Percentiles rank a stretch among this genome's conserved stretches.
Evolutionary conservation across 2,329 filamentous ascomycete species (phyloP).

Genomic region (Penicillium verrucosum): DNA sequence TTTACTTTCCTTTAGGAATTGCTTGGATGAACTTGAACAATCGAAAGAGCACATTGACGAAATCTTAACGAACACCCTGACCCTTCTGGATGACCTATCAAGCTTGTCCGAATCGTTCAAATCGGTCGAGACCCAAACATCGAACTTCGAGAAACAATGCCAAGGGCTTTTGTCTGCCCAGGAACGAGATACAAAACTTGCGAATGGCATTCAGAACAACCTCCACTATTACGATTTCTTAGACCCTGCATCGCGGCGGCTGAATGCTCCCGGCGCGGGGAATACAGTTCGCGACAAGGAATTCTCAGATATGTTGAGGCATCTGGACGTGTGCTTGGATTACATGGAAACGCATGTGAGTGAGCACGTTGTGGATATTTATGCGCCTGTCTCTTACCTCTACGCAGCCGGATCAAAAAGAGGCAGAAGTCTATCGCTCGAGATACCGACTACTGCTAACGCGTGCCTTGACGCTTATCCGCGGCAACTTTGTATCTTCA

Average conservation of each 20-base stretch:
- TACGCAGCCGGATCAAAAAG: slow-evolving; percentile 71
- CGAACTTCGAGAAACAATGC: slow-evolving; percentile 88
- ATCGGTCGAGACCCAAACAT: slow-evolving; percentile 82
- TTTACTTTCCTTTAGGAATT: slow-evolving; percentile 53
- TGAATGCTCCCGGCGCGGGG: slow-evolving; percentile 88
- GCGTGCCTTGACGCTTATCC: slow-evolving; percentile 63
- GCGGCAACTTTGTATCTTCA: slow-evolving; percentile 63
- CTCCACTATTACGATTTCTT: slow-evolving; percentile 93
- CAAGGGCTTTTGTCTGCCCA: slow-evolving; percentile 83
- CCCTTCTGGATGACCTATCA: slow-evolving; percentile 71
- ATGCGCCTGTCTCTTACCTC: slow-evolving; percentile 9
- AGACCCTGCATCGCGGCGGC: slow-evolving; percentile 80
- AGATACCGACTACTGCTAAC: slow-evolving; percentile 80
- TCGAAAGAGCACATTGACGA: slow-evolving; percentile 79
- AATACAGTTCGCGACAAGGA: slow-evolving; percentile 78
- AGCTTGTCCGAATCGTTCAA: slow-evolving; percentile 82
- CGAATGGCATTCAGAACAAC: slow-evolving; percentile 81
- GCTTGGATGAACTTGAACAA: slow-evolving; percentile 74
- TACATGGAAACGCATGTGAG: slow-evolving; percentile 87
- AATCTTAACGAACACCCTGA: slow-evolving; percentile 72
- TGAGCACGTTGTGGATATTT: background rate
- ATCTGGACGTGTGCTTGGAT: slow-evolving; percentile 82
- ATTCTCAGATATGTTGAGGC: slow-evolving; percentile 83
- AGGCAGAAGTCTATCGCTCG: slow-evolving; percentile 82
- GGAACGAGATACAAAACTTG: slow-evolving; percentile 70